Percentiles rank a stretch among this genome's conserved stretches.
These are phyloP conservation scores for Hordeum pubiflorum DNA, from an alignment of 202 grass and related monocot species.

Conservation along the genomic window DNA sequence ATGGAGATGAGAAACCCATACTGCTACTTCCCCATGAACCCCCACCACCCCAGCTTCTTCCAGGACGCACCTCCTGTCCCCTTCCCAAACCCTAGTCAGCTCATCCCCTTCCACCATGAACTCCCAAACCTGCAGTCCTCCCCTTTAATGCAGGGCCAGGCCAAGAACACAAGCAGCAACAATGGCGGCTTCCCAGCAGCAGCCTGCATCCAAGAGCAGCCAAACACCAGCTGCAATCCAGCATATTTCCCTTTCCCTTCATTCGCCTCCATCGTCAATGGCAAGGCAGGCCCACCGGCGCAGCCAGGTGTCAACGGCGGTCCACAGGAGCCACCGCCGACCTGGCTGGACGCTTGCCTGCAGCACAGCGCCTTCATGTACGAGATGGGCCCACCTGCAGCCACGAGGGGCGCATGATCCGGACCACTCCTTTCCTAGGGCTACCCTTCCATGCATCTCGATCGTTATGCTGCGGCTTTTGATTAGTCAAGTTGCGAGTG, in stretches of 20 bases:
- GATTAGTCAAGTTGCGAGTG: conserved; percentile 30
- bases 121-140: background rate
- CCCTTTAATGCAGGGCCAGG: background rate
- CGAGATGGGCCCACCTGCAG: conserved; percentile 44
- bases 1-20: conserved; percentile 47
- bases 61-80: conserved; percentile 21
- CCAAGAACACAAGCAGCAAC: conserved; percentile 1
- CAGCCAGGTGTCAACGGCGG: conserved; percentile 38
- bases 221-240: background rate
- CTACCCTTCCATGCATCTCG: background rate
- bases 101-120: conserved; percentile 28
- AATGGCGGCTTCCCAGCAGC: conserved; percentile 10
- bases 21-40: conserved; percentile 48
- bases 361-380: conserved; percentile 53
- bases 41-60: conserved; percentile 36
- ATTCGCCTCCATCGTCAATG: conserved; percentile 28
- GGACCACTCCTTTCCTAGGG: conserved; percentile 42
- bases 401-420: conserved; percentile 38
- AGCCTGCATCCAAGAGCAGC: background rate
- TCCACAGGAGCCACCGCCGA: conserved; percentile 32
- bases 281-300: conserved; percentile 11
- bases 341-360: conserved; percentile 57
- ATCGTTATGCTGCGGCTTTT: background rate
- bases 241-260: conserved; percentile 21
- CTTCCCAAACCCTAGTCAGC: conserved; percentile 39